Conservation (phyloP, 2,329 filamentous ascomycete genomes). For the Cryphonectria carpinicola region DNA sequence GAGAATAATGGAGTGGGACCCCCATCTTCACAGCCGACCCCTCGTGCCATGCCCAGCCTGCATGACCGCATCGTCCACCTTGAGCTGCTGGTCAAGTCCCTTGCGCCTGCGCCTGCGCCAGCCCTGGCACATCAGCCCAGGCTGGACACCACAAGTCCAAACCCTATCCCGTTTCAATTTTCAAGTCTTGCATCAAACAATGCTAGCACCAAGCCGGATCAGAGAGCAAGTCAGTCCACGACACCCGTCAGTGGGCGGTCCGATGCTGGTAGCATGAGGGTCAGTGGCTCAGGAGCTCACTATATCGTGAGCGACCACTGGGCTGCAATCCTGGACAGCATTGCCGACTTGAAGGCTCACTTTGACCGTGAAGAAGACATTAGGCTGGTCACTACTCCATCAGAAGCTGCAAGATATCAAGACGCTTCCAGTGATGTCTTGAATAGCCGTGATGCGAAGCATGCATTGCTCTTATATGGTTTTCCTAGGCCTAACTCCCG, state of each 20-base stretch:
- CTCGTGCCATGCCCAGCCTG: slow-evolving; percentile 4
- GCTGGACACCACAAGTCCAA: not conserved
- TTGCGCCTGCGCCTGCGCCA: not conserved
- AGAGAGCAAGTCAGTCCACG: not conserved
- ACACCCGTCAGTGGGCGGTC: not conserved
- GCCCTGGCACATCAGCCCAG: not conserved
- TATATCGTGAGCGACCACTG: slow-evolving; percentile 46
- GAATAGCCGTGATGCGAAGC: not conserved
- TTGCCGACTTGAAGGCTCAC: slow-evolving; percentile 44
- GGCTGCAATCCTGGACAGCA: slow-evolving; percentile 45
- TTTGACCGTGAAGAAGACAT: slow-evolving; percentile 35
- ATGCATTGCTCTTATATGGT: slow-evolving; percentile 39
- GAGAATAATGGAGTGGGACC: slow-evolving; percentile 25
- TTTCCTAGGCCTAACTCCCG: slow-evolving; percentile 1
- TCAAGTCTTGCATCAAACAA: not conserved
- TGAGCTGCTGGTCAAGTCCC: slow-evolving; percentile 36
- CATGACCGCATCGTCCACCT: slow-evolving; percentile 37
- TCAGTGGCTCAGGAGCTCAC: slow-evolving; percentile 31
- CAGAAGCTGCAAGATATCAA: slow-evolving; percentile 22
- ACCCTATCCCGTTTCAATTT: not conserved
- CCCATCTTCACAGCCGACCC: not conserved
- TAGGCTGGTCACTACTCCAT: not conserved
- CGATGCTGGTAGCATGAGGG: slow-evolving; percentile 31
- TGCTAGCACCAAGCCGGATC: not conserved
- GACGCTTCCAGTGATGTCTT: not conserved